Percentiles rank a stretch among this genome's conserved stretches.
phyloP scores from a whole-genome alignment of 768 basidiomycete species.

The Amyloporia xantha region DNA sequence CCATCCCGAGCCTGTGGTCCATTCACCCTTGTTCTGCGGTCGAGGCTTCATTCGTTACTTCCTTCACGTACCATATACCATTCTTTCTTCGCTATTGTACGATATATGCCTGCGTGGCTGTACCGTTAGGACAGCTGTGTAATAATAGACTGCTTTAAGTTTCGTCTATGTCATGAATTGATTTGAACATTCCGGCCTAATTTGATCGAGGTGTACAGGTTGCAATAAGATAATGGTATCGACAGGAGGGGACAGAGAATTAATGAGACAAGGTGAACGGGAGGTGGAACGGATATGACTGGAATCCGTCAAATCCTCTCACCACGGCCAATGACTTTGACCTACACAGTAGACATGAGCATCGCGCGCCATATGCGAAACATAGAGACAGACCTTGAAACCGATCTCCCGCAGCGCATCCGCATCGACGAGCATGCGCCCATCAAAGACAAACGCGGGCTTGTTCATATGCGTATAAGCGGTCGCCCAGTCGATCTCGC shows the following conservation, averaged over 20 bases:
- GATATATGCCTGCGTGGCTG: background rate
- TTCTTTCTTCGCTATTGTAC: too few species aligned
- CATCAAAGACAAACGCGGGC: constrained; percentile 98
- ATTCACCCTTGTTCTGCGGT: background rate
- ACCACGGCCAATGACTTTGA: constrained; percentile 55
- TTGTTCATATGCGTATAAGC: constrained; percentile 90
- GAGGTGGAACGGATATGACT: background rate
- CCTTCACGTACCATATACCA: too few species aligned
- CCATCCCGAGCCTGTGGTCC: background rate
- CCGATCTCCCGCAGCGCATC: constrained; percentile 78
- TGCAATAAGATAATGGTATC: constrained; percentile 4
- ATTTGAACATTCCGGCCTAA: too few species aligned
- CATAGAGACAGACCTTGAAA: constrained; percentile 62
- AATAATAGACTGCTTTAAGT: background rate
- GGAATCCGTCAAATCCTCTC: constrained; percentile 27
- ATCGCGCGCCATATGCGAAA: too few species aligned
- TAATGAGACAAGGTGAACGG: background rate
- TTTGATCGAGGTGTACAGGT: too few species aligned
- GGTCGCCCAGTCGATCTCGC: constrained; percentile 80
- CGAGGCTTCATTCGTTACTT: too few species aligned
- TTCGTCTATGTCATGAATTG: too few species aligned
- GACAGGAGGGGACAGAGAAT: background rate
- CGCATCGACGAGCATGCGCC: constrained; percentile 80
- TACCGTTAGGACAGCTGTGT: background rate
- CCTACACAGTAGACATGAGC: constrained; percentile 29